Percentiles rank a stretch among this genome's conserved stretches.
Evolutionary conservation across 371 early-diverging fungal species (phyloP).

Genomic region (Mortierella sp.): DNA sequence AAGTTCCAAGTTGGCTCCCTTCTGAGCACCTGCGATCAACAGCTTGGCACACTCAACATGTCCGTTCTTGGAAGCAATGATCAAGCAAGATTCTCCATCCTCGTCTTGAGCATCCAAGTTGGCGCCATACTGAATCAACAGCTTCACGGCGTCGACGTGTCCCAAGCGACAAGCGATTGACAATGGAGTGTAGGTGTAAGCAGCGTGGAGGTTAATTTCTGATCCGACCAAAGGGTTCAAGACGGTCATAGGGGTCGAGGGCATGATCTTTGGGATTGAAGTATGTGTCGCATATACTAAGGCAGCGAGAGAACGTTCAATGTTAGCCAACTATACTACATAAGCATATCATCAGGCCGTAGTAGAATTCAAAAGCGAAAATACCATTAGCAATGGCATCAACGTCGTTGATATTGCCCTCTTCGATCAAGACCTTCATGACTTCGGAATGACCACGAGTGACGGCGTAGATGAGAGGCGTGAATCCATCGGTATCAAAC

Average conservation of each 20-base stretch:
- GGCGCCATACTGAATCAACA: slow-evolving; percentile 69
- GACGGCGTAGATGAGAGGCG: slow-evolving; percentile 78
- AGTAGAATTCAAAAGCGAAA: background rate
- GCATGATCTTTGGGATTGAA: slow-evolving; percentile 49
- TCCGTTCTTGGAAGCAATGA: slow-evolving; percentile 69
- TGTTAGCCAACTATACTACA: background rate
- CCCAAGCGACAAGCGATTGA: slow-evolving; percentile 73
- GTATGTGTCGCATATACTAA: slow-evolving; percentile 20
- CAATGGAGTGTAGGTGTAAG: slow-evolving; percentile 60
- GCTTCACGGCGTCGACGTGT: slow-evolving; percentile 60
- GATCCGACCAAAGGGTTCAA: slow-evolving; percentile 50
- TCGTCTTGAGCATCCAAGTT: slow-evolving; percentile 70
- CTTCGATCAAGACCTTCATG: slow-evolving; percentile 66
- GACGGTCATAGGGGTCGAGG: slow-evolving; percentile 39
- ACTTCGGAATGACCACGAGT: slow-evolving; percentile 70
- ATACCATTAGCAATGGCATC: slow-evolving; percentile 59
- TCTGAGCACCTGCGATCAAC: slow-evolving; percentile 55
- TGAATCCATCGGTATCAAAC: slow-evolving; percentile 79
- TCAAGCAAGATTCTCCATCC: slow-evolving; percentile 76
- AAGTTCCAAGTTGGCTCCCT: slow-evolving; percentile 50
- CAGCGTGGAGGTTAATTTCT: slow-evolving; percentile 51
- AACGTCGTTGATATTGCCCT: slow-evolving; percentile 66
- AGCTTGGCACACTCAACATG: slow-evolving; percentile 67
- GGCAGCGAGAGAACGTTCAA: background rate
- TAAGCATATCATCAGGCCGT: too few relatives aligned